Evolutionary conservation across 2,329 filamentous ascomycete genomes (phyloP), one percentile per base, ranked within the genome.

Genomic region (Fusarium robinianum): DNA sequence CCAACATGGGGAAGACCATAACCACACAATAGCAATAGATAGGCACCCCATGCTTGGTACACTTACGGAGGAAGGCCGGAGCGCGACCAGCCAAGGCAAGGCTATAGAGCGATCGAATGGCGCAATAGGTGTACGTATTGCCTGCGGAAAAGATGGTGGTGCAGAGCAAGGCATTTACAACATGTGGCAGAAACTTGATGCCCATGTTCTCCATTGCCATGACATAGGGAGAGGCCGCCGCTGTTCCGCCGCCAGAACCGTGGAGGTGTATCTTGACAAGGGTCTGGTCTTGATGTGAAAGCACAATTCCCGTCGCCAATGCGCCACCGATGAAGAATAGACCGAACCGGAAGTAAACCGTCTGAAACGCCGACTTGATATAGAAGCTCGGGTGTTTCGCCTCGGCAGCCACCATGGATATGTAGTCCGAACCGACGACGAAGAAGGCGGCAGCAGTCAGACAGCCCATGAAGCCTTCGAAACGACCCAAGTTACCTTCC

Each of bases 311-410:
- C 12, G 85, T 76, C 40, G 73, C 76, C 2, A 88, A 71, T 5
- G 80, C 79, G 4, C 82, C 81, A 3, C 85, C 74, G 14, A 87
- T 75, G 67, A 87, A 88, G 68, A 88, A 87, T 1, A 77, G 60
- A 10, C 51, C 15, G 18, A 55, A 39, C 10, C 46, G 48, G 16
- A 19, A 85, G 7, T 75, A 77, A 63, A 82, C 82, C 32, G 73
- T 43, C 16, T 48, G 33, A 10, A 43, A 74, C 5, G 78, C 78
- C 3, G 49, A 31, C 4, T 81, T 82, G 62, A 88, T 74, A 15
- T 77, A 74, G 5, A 63, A 66, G 3, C 81, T 74, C 0, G 81
- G 81, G 44, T 81, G 77, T 43, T 81, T 69, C 1, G 80, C 74
- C 63, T 85, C 81, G 26, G 81, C 83, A n/a, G 85, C 81, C 0